Conservation (phyloP, 1,139 yeast genomes). For the Suhomyces ambrosiae region DNA sequence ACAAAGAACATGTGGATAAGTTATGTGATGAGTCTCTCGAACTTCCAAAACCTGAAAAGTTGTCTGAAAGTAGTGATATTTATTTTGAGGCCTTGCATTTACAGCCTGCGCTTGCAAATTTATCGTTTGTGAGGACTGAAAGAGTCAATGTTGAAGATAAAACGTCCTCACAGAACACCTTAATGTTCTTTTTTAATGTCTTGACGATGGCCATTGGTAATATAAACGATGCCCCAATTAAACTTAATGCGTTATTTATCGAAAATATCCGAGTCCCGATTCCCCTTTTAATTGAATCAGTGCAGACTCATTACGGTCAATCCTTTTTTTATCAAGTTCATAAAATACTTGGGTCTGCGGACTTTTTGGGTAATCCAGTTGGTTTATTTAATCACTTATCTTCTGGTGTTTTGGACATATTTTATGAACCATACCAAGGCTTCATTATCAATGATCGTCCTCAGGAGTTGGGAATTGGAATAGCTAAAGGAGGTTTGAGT, state of each 20-base stretch:
- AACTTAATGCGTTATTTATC: constrained; percentile 80
- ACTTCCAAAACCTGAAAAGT: constrained; percentile 69
- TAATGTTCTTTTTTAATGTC: constrained; percentile 78
- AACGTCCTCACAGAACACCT: constrained; percentile 60
- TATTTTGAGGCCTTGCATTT: constrained; percentile 92
- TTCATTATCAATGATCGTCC: constrained; percentile 92
- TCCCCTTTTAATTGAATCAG: constrained; percentile 69
- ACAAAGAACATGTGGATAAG: constrained; percentile 46
- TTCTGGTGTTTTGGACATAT: constrained; percentile 94
- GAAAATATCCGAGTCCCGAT: constrained; percentile 89
- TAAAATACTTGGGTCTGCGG: constrained; percentile 94
- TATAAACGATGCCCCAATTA: constrained; percentile 94
- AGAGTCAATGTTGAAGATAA: constrained; percentile 63
- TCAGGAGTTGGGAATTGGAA: constrained; percentile 90
- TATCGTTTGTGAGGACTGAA: constrained; percentile 92
- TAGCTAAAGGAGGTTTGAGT: constrained; percentile 94
- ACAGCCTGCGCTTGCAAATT: constrained; percentile 86
- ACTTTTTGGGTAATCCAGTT: constrained; percentile 94
- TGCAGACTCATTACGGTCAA: constrained; percentile 87
- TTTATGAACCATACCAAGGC: constrained; percentile 97
- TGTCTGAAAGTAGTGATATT: constrained; percentile 67
- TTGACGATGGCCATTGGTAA: constrained; percentile 97
- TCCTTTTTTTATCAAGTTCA: constrained; percentile 91
- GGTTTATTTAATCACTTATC: constrained; percentile 91
- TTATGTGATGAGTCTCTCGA: constrained; percentile 64